A percentile compares a stretch with the other conserved stretches of the same genome.
Conservation (phyloP, 2,329 filamentous ascomycete species). For the Pseudogymnoascus sp. region DNA sequence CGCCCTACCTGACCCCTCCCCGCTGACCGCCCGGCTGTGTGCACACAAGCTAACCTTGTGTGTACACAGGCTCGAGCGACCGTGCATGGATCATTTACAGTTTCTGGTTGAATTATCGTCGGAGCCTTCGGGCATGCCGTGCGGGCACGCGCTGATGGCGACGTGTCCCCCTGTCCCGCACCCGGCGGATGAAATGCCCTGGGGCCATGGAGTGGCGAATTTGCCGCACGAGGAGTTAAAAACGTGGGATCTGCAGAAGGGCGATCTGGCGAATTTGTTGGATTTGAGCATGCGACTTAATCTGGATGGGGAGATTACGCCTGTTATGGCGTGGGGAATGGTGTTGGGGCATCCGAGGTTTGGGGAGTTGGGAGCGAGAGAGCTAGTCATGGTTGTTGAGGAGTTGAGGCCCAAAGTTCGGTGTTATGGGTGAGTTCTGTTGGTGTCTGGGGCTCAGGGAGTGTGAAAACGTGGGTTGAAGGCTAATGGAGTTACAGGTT, state of each 20-base stretch:
- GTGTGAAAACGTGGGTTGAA: neutral
- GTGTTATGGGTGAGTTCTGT: constrained; percentile 74
- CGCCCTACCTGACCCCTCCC: neutral
- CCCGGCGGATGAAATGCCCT: constrained; percentile 37
- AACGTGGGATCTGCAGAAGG: constrained; percentile 71
- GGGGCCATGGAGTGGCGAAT: constrained; percentile 33
- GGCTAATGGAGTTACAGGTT: constrained; percentile 38
- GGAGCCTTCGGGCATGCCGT: constrained; percentile 57
- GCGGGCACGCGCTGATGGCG: constrained; percentile 89
- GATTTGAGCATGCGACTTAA: constrained; percentile 77
- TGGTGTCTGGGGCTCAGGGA: neutral
- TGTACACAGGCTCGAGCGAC: constrained; percentile 67
- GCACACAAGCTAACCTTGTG: constrained; percentile 35
- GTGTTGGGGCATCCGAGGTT: constrained; percentile 66
- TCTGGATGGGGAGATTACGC: constrained; percentile 84
- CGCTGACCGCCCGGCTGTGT: neutral
- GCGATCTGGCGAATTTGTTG: constrained; percentile 70
- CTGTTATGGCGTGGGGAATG: constrained; percentile 89
- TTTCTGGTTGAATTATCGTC: constrained; percentile 50
- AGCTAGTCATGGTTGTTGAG: constrained; percentile 63
- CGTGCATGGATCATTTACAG: constrained; percentile 86
- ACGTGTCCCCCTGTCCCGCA: constrained; percentile 66
- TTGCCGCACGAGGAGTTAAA: constrained; percentile 30
- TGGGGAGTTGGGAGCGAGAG: constrained; percentile 52
- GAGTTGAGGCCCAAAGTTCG: constrained; percentile 73